Percentiles rank a stretch among this genome's conserved stretches.
These are phyloP conservation scores for Flagelloscypha sp. DNA, from an alignment of 768 basidiomycete species.

Conservation along the genomic window DNA sequence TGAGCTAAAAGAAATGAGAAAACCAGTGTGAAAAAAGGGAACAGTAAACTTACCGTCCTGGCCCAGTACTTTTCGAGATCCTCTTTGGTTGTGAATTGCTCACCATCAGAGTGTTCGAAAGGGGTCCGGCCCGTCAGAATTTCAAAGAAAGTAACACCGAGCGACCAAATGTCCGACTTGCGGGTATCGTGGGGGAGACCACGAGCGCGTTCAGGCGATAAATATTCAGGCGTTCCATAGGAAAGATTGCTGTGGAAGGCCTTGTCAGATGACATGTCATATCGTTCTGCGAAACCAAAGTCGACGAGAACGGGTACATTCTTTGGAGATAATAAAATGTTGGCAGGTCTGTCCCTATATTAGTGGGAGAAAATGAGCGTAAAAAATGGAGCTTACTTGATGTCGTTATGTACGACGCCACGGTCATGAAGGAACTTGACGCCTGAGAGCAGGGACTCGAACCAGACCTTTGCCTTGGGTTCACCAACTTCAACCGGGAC, in stretches of 20 bases:
- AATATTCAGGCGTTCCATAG: constrained; percentile 93
- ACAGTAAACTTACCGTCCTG: constrained; percentile 48
- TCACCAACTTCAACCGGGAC: constrained; percentile 88
- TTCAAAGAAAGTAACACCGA: constrained; percentile 89
- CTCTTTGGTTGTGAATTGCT: constrained; percentile 70
- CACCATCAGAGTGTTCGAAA: constrained; percentile 76
- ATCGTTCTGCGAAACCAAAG: constrained; percentile 92
- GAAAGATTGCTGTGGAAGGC: constrained; percentile 79
- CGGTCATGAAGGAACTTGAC: constrained; percentile 77
- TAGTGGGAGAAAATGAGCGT: constrained; percentile 4
- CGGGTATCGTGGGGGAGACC: constrained; percentile 90
- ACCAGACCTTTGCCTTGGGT: constrained; percentile 70
- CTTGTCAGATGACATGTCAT: constrained; percentile 51
- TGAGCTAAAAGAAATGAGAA: constrained; percentile 33
- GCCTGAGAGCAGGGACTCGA: constrained; percentile 71
- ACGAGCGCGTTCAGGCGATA: constrained; percentile 85
- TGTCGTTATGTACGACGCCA: constrained; percentile 88
- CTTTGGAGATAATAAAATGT: constrained; percentile 76
- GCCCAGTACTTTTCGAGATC: constrained; percentile 83
- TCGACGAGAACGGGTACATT: constrained; percentile 87
- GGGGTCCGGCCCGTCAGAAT: constrained; percentile 89
- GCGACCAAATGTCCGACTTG: constrained; percentile 82
- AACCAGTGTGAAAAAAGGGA: not conserved
- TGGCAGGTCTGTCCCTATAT: constrained; percentile 60
- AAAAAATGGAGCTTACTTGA: constrained; percentile 57